Percentiles rank a stretch among this genome's conserved stretches.
phyloP scores from a whole-genome alignment of 495 filamentous ascomycete genomes.

The Podospora pseudopauciseta region DNA sequence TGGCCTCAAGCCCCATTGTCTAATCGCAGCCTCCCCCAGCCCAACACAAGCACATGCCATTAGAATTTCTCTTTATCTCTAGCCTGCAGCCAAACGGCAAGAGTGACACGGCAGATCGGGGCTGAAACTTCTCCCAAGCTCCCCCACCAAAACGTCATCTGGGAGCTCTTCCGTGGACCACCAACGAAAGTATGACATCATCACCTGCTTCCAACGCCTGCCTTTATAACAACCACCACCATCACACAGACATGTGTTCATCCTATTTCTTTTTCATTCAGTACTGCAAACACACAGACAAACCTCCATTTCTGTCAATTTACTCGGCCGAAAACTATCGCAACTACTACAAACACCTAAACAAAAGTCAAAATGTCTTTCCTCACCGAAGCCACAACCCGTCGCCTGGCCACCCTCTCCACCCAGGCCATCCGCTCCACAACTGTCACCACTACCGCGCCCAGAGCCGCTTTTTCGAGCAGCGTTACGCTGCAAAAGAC shows the following conservation, averaged over 20 bases:
- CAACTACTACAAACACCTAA: neutral
- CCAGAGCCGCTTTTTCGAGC: slow-evolving; percentile 44
- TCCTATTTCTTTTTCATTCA: neutral
- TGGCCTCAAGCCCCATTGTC: neutral
- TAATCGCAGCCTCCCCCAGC: neutral
- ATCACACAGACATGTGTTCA: neutral
- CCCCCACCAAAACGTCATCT: slow-evolving; percentile 22
- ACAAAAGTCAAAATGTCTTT: slow-evolving; percentile 44
- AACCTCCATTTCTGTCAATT: neutral
- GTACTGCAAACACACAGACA: slow-evolving; percentile 1
- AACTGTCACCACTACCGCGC: slow-evolving; percentile 22
- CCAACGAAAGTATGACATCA: slow-evolving; percentile 30
- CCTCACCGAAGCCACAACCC: slow-evolving; percentile 39
- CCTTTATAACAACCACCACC: slow-evolving; percentile 2
- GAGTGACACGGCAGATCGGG: neutral
- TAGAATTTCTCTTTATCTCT: neutral
- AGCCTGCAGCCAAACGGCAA: neutral
- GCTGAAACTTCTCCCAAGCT: neutral
- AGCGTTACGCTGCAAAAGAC: slow-evolving; percentile 40
- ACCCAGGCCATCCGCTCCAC: slow-evolving; percentile 25
- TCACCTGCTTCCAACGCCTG: slow-evolving; percentile 5
- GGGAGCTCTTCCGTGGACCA: slow-evolving; percentile 4
- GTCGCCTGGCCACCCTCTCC: slow-evolving; percentile 35
- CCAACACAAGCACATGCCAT: neutral
- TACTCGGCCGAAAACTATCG: neutral